Percentiles rank a stretch among this genome's conserved stretches.
Conservation (phyloP, 208 protist species). For the Leishmania lainsoni region DNA sequence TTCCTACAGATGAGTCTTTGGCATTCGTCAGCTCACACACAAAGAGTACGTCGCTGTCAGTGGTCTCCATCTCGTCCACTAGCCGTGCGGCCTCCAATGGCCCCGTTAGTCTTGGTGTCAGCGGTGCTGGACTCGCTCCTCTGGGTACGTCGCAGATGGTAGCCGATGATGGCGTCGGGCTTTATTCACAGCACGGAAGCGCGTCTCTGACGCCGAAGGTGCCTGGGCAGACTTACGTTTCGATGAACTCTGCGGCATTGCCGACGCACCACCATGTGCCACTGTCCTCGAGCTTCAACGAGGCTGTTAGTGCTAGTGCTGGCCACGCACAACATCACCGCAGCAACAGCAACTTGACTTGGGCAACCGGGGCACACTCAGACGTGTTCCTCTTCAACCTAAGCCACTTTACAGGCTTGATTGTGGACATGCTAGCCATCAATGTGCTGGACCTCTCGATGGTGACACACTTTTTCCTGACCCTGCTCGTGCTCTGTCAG, state of each 20-base stretch:
- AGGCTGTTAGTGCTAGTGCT: background rate
- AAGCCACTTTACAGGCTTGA: constrained; percentile 71
- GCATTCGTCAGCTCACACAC: background rate
- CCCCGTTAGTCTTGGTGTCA: background rate
- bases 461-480: constrained; percentile 60
- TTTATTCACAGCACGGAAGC: background rate
- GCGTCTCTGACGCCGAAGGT: background rate
- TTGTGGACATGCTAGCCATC: constrained; percentile 83
- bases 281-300: background rate
- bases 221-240: background rate
- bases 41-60: background rate
- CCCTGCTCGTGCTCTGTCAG: constrained; percentile 50
- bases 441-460: constrained; percentile 76
- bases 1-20: background rate
- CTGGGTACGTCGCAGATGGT: background rate
- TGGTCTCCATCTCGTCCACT: background rate
- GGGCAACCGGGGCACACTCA: constrained; percentile 3
- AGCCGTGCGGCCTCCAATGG: no score
- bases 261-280: background rate
- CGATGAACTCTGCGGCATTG: background rate
- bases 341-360: background rate
- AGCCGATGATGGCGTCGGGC: background rate
- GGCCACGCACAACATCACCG: background rate
- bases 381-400: constrained; percentile 86
- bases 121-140: background rate